These are phyloP conservation scores for Raffaelea albimanens DNA, from an alignment of 2,329 filamentous ascomycete species.

Conservation along the genomic window DNA sequence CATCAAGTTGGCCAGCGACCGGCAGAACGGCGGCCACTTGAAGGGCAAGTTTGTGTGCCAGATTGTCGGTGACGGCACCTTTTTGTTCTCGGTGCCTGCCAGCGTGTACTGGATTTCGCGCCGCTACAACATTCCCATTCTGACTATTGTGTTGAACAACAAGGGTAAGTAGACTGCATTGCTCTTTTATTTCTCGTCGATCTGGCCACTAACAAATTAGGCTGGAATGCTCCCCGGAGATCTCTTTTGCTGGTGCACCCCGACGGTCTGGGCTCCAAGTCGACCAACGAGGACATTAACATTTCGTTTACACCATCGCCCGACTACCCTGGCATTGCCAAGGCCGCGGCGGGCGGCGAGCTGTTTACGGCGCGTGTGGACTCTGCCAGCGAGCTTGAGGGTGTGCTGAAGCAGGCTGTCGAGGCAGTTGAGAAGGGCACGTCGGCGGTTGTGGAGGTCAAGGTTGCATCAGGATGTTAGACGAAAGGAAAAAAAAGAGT, in stretches of 20 bases:
- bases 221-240: slow-evolving; percentile 51
- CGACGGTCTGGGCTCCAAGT: slow-evolving; percentile 41
- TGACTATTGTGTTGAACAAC: slow-evolving; percentile 42
- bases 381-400: slow-evolving; percentile 34
- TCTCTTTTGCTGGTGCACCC: slow-evolving; percentile 50
- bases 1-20: slow-evolving; percentile 36
- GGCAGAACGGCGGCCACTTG: slow-evolving; percentile 25
- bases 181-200: neutral
- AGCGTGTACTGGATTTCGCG: slow-evolving; percentile 39
- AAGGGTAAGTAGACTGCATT: slow-evolving; percentile 28
- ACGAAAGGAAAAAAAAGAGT: neutral
- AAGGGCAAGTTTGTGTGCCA: slow-evolving; percentile 38
- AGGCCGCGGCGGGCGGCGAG: slow-evolving; percentile 47
- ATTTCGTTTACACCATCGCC: slow-evolving; percentile 50
- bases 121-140: slow-evolving; percentile 35
- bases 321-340: slow-evolving; percentile 51
- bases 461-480: slow-evolving; percentile 36
- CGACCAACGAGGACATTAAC: slow-evolving; percentile 53
- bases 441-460: slow-evolving; percentile 44
- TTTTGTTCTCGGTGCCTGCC: slow-evolving; percentile 37
- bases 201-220: slow-evolving; percentile 16
- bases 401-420: slow-evolving; percentile 39
- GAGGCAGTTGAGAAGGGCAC: slow-evolving; percentile 38
- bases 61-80: slow-evolving; percentile 39
- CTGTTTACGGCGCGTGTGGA: slow-evolving; percentile 40